These are phyloP conservation scores for Trametes hirsuta DNA, from an alignment of 1,284 basidiomycete species.

Conservation along the genomic window DNA sequence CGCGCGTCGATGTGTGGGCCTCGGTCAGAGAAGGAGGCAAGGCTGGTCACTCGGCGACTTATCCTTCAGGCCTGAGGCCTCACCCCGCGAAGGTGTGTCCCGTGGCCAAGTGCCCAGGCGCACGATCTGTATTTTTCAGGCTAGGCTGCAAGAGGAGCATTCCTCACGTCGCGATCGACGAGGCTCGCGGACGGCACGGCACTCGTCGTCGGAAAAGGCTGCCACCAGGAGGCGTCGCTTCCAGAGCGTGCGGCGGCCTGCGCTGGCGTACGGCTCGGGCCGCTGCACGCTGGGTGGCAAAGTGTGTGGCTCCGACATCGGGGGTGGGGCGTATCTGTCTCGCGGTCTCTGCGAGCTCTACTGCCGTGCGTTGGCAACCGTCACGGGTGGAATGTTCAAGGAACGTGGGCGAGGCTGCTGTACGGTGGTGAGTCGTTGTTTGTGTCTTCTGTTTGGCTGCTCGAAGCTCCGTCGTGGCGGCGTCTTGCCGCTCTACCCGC, in stretches of 20 bases:
- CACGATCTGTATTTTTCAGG: background rate
- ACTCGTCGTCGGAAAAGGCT: background rate
- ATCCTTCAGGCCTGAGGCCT: background rate
- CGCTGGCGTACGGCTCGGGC: constrained; percentile 3
- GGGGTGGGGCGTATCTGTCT: constrained; percentile 10
- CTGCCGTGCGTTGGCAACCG: constrained; percentile 8
- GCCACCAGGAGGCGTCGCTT: background rate
- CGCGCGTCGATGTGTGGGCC: background rate
- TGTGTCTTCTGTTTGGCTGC: background rate
- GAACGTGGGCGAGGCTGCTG: background rate
- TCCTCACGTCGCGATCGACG: constrained; percentile 3
- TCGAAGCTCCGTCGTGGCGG: background rate
- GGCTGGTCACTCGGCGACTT: background rate
- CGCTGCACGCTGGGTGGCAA: constrained; percentile 3
- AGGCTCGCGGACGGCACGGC: background rate
- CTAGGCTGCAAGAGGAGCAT: background rate
- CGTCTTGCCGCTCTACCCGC: background rate
- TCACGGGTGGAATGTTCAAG: background rate
- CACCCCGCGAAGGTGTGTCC: background rate
- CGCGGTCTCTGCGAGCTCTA: background rate
- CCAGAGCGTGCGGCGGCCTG: background rate
- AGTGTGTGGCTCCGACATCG: constrained; percentile 8
- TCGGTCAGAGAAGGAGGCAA: background rate
- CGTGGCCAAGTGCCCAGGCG: background rate
- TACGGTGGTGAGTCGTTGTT: too few relatives aligned